A percentile compares a stretch with the other conserved stretches of the same genome.
Conservation (phyloP, 1,139 yeast genomes). For the Spencermartinsiella ligniputridi region DNA sequence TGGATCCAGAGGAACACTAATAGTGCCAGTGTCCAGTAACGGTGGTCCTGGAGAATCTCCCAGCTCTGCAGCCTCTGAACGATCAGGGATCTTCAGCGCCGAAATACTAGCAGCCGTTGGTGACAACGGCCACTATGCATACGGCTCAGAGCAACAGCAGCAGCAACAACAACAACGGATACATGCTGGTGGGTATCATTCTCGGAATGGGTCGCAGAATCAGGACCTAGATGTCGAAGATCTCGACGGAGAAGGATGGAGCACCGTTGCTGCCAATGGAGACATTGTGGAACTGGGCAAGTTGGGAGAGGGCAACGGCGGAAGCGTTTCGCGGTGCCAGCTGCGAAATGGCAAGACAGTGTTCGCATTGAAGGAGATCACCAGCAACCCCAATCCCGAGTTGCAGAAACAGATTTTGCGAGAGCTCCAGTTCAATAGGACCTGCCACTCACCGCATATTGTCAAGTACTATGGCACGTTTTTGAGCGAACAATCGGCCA, state of each 20-base stretch:
- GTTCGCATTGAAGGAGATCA: conserved; percentile 79
- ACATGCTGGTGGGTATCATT: background rate
- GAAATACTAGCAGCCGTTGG: conserved; percentile 38
- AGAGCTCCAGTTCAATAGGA: conserved; percentile 81
- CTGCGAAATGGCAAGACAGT: conserved; percentile 50
- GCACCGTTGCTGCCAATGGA: conserved; percentile 51
- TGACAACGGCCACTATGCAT: conserved; percentile 3
- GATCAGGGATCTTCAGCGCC: conserved; percentile 30
- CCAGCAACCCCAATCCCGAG: conserved; percentile 80
- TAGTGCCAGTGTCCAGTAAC: conserved; percentile 6
- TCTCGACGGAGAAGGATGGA: conserved; percentile 78
- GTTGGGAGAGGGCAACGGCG: conserved; percentile 94
- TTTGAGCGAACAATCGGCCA: conserved; percentile 66
- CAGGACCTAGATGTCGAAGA: conserved; percentile 43
- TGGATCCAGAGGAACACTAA: background rate
- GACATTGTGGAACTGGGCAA: conserved; percentile 59
- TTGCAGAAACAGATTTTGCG: conserved; percentile 77
- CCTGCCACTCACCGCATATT: conserved; percentile 77
- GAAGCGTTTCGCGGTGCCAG: conserved; percentile 76
- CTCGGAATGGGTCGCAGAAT: background rate
- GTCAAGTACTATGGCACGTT: conserved; percentile 93
- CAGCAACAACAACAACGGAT: conserved; percentile 2
- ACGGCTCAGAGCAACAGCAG: conserved; percentile 3
- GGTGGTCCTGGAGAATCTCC: conserved; percentile 14
- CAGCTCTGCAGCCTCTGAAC: conserved; percentile 15